Evolutionary conservation across 108 stramenopile genomes (phyloP), one percentile per base, ranked within the genome.

Genomic region (Fistulifera solaris): DNA sequence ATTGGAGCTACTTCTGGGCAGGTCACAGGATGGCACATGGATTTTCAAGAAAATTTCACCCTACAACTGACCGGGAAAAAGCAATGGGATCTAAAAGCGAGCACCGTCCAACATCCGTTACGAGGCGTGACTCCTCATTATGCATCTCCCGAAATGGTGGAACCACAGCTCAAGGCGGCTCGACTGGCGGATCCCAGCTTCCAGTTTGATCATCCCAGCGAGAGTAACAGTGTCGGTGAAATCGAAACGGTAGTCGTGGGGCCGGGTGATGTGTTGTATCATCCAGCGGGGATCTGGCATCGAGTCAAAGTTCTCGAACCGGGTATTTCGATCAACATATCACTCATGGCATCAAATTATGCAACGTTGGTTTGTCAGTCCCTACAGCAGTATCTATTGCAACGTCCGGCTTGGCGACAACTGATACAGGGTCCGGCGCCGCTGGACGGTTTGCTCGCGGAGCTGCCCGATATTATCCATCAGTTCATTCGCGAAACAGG

Each of bases 1-100:
- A 72, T 85, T 39, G 63, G 68, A n/a, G 61, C 72, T 31, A 63
- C 61, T 40, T 43, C 62, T 15, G 66, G 52, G 10, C 79, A 86
- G 50, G 39, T 71, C 1, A 94, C 93, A 5, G 76, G 77, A 19
- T 93, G 85, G 76, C 95, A 96, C 46, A 83, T 65, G 40, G 95
- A 96, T 54, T 96, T 96, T 62, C 95, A 96, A 68, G 90, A 96
- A 58, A 96, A 96, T 56, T 93, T 96, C 52, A 96, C 95, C 21
- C 66, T 96, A 42, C 93, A 94, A 61, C 51, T 96, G 27, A 69
- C 70, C 17, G 95, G 95, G 19, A 31, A 47, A 13, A 96, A 96
- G 47, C 47, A 67, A 54, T 96, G 95, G 95, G 73, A 76, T 14
- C 41, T 96, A 38, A 67, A 77, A 38, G 64, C 73, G 48, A 79